Evolutionary conservation across 169 alveolate species (phyloP), one percentile per base, ranked within the genome.

Genomic region (Eimeria sp.): DNA sequence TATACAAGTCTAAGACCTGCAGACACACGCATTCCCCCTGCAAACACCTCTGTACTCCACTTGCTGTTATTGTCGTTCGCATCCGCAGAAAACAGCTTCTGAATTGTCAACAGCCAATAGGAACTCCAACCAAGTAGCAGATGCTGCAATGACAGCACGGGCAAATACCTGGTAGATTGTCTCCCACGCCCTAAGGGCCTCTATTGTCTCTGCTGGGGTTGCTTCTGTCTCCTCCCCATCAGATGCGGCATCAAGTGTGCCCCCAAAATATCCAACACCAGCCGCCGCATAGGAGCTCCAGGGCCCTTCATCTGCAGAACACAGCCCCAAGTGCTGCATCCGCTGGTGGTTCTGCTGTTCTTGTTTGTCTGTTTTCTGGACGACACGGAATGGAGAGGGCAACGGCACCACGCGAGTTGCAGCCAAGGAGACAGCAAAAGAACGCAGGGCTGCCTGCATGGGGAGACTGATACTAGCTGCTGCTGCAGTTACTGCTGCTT

Each of bases 381-480:
- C 92, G n/a, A 84, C 49, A 61, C 90, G 95, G 57, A 91, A 82
- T 34, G 87, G 89, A 27, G 83, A 76, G 4, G 96, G 96, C 87
- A 92, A 63, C 63, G 87, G 92, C 93, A 78, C 96, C 49, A 82
- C 54, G 10, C 96, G 57, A 25, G 92, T 78, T n/a, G 96, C 78
- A 20, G 89, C 80, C 72, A 92, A 88, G 83, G 89, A 73, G 18
- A 80, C 93, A 25, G 96, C 96, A n/a, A 92, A 92, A 51, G 93
- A 78, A 9, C 96, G 67, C 78, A 82, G 65, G 11, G 96, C 96
- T 20, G 87, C 76, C 75, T 78, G 96, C 57, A 92, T 54, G 76
- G 83, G 93, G 65, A 65, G 93, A 13, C 90, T 75, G 47, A 92
- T 67, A 30, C 93, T 75, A n/a, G 89, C 95, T 14, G 95, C 75